phyloP scores from a whole-genome alignment of 768 basidiomycete species.

The Lenzites betulinus region DNA sequence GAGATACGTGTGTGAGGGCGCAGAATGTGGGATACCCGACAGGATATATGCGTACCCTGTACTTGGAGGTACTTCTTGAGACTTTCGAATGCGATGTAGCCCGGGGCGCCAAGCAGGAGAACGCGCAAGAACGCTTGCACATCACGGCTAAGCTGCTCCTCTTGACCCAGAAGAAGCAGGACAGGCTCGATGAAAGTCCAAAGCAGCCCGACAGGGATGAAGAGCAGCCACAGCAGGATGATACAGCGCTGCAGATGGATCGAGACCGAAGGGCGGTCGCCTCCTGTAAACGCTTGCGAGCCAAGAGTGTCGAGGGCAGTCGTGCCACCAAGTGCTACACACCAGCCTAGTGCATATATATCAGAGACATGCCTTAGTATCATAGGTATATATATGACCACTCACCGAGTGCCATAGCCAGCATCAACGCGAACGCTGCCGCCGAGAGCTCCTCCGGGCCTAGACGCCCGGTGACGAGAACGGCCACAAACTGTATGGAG shows the following conservation, averaged over 20 bases:
- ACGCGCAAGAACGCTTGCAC: slow-evolving; percentile 69
- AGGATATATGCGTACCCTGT: slow-evolving; percentile 51
- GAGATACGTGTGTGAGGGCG: background rate
- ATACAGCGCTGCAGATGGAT: slow-evolving; percentile 73
- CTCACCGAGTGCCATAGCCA: slow-evolving; percentile 69
- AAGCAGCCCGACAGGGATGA: slow-evolving; percentile 60
- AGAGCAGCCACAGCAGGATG: slow-evolving; percentile 60
- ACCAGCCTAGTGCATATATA: slow-evolving; percentile 58
- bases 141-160: slow-evolving; percentile 53
- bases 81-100: slow-evolving; percentile 74
- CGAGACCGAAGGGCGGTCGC: slow-evolving; percentile 57
- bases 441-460: slow-evolving; percentile 71
- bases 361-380: too few species aligned
- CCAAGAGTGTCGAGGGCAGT: slow-evolving; percentile 78
- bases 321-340: slow-evolving; percentile 75
- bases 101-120: slow-evolving; percentile 65
- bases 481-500: slow-evolving; percentile 67
- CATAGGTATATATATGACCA: slow-evolving; percentile 23
- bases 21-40: background rate
- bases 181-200: slow-evolving; percentile 70
- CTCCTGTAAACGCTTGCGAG: slow-evolving; percentile 75
- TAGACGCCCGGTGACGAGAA: slow-evolving; percentile 64
- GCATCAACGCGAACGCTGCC: slow-evolving; percentile 74
- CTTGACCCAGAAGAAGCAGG: slow-evolving; percentile 64
- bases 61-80: slow-evolving; percentile 82